Evolutionary conservation across 2,329 filamentous ascomycete genomes (phyloP).

Genomic region (Monosporascus sp.): DNA sequence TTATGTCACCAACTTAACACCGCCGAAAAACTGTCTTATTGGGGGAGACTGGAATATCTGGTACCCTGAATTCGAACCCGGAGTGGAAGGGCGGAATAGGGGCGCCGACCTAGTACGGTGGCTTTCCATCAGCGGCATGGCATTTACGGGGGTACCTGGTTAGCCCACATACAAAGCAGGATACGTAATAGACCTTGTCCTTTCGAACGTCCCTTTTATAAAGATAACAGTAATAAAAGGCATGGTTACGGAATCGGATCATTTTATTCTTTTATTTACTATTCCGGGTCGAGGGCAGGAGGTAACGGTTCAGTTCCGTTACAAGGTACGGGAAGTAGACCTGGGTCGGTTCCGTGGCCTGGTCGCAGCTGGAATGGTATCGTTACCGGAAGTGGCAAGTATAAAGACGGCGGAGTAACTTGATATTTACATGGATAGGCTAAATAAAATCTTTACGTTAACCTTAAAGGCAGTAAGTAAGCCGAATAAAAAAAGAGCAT

Average conservation of each 20-base stretch:
- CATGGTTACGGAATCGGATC: neutral
- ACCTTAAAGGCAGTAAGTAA: neutral
- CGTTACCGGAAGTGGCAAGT: neutral
- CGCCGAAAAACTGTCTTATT: neutral
- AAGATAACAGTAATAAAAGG: neutral
- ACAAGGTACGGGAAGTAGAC: neutral
- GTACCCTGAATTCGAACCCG: neutral
- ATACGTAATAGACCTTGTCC: neutral
- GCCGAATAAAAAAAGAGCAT: neutral
- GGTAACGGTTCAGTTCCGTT: neutral
- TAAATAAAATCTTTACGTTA: neutral
- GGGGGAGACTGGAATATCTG: neutral
- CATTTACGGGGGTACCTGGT: neutral
- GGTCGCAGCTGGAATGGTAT: neutral
- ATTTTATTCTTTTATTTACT: neutral
- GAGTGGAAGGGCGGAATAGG: neutral
- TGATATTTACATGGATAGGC: neutral
- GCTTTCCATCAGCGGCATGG: neutral
- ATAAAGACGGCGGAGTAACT: too few species aligned
- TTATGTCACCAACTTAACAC: neutral
- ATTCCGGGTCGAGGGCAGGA: neutral
- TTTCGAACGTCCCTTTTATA: too few species aligned
- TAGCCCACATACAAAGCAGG: neutral
- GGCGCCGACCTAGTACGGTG: neutral
- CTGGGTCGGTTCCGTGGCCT: neutral